These are phyloP conservation scores for Lentinus polychrous DNA, from an alignment of 1,284 basidiomycete genomes.

Conservation along the genomic window DNA sequence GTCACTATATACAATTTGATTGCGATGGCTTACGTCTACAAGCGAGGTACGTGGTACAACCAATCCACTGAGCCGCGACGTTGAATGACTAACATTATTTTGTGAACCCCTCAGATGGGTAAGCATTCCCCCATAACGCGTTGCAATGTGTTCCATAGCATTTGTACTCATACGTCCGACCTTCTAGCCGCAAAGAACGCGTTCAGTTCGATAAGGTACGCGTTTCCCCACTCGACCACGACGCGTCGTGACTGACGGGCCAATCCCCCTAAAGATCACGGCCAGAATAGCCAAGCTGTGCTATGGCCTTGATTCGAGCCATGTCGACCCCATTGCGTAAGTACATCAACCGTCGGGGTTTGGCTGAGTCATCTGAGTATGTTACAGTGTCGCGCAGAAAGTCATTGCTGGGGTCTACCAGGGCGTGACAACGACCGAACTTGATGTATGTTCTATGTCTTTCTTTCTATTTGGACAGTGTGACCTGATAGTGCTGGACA, in stretches of 20 bases:
- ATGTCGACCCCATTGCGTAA: slow-evolving; percentile 91
- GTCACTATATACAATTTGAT: slow-evolving; percentile 5
- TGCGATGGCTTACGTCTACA: slow-evolving; percentile 64
- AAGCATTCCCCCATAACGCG: slow-evolving; percentile 29
- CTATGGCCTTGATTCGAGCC: slow-evolving; percentile 92
- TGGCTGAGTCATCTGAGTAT: slow-evolving; percentile 6
- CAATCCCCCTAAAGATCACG: slow-evolving; percentile 64
- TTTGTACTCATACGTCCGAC: slow-evolving; percentile 15
- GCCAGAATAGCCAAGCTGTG: slow-evolving; percentile 93
- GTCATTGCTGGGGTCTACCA: slow-evolving; percentile 95
- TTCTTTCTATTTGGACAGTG: neutral
- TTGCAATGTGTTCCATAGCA: slow-evolving; percentile 13
- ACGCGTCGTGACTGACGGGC: slow-evolving; percentile 5
- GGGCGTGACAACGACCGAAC: slow-evolving; percentile 95
- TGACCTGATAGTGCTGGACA: slow-evolving; percentile 22
- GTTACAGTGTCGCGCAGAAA: slow-evolving; percentile 77
- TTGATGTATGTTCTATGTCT: slow-evolving; percentile 63
- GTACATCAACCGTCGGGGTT: slow-evolving; percentile 17
- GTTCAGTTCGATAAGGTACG: slow-evolving; percentile 83
- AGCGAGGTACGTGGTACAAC: slow-evolving; percentile 50
- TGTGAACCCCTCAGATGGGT: slow-evolving; percentile 48
- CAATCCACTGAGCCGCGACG: neutral
- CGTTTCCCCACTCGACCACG: slow-evolving; percentile 13
- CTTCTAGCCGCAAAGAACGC: slow-evolving; percentile 69
- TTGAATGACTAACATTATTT: neutral